These are phyloP conservation scores for Curvularia sp. DNA, from an alignment of 2,329 filamentous ascomycete genomes.

Conservation along the genomic window DNA sequence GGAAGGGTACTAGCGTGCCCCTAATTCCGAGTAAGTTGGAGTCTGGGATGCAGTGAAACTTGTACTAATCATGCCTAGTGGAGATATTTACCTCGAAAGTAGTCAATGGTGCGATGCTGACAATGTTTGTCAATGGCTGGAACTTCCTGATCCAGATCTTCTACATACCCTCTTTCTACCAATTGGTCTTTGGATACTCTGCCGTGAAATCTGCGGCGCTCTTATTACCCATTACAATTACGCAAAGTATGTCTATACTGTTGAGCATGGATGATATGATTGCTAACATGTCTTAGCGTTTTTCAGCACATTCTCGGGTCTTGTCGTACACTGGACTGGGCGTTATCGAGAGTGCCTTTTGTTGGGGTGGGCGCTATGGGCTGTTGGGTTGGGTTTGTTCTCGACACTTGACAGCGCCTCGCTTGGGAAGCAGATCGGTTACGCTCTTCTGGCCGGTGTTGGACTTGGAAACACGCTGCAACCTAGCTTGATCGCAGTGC, in stretches of 20 bases:
- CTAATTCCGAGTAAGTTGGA: slow-evolving; percentile 61
- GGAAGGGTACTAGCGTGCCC: slow-evolving; percentile 63
- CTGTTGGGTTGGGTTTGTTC: slow-evolving; percentile 26
- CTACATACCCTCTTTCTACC: slow-evolving; percentile 68
- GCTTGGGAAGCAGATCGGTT: slow-evolving; percentile 28
- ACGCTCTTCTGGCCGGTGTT: slow-evolving; percentile 30
- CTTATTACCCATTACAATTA: slow-evolving; percentile 55
- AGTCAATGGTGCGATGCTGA: slow-evolving; percentile 28
- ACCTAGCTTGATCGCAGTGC: slow-evolving; percentile 63
- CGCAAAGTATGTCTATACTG: slow-evolving; percentile 33
- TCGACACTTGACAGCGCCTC: slow-evolving; percentile 25
- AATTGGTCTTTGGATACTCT: slow-evolving; percentile 61
- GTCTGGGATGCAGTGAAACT: not conserved
- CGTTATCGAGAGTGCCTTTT: slow-evolving; percentile 31
- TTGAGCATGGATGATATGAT: not conserved
- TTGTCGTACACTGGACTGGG: slow-evolving; percentile 28
- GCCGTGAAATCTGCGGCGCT: slow-evolving; percentile 60
- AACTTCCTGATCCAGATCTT: slow-evolving; percentile 67
- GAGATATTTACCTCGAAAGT: slow-evolving; percentile 26
- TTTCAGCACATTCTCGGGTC: slow-evolving; percentile 31
- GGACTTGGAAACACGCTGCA: slow-evolving; percentile 61
- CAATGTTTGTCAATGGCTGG: slow-evolving; percentile 65
- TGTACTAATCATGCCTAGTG: slow-evolving; percentile 14
- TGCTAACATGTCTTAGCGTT: slow-evolving; percentile 15
- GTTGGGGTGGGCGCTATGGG: slow-evolving; percentile 31